Evolutionary conservation across 2,329 filamentous ascomycete genomes (phyloP), one percentile per base, ranked within the genome.

Genomic region (Talaromyces sp.): DNA sequence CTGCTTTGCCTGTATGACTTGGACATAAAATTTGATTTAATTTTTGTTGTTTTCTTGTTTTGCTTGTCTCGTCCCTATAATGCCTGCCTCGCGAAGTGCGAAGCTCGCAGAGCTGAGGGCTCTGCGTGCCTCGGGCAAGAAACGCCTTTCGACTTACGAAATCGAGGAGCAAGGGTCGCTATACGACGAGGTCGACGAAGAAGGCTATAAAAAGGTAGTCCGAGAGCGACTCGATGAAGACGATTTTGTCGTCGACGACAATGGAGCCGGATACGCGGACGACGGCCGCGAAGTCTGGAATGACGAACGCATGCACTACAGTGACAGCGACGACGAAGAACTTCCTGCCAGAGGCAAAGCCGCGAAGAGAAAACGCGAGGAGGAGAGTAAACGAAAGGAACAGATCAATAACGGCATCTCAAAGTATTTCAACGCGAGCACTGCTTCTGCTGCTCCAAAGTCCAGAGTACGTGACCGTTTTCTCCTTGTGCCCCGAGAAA

Each of bases 231-330:
- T 99, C 56, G 90, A 97, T 71, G 83, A 96, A 69, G 94, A 99
- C 69, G 94, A 99, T 77, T 99, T 99, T 70, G 93, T 99, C 57
- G 92, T 99, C 62, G 94, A 97, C 79, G 94, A 99, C 78, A 96
- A 97, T 79, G 93, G 93, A 70, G 91, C 93, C 72, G 93, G 94
- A 41, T 99, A 99, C 70, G 93, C 91, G 65, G 93, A 97, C 73
- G 94, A 97, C 71, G 94, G 94, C 62, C 72, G 94, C 59, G 92
- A 96, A 77, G 94, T 97, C 68, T 93, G 93, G 92, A 87, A 93
- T 75, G 85, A 89, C 67, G 82, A 65, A 81, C 81, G 62, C 64
- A 68, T 58, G 73, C 66, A 54, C 79, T 81, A 83, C 64, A 85
- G 88, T 73, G 91, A 94, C 62, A 92, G 87, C 63, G 59, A 61